Percentiles rank a stretch among this genome's conserved stretches.
phyloP scores from a whole-genome alignment of 2,329 filamentous ascomycete species.

The Fusarium humuli region DNA sequence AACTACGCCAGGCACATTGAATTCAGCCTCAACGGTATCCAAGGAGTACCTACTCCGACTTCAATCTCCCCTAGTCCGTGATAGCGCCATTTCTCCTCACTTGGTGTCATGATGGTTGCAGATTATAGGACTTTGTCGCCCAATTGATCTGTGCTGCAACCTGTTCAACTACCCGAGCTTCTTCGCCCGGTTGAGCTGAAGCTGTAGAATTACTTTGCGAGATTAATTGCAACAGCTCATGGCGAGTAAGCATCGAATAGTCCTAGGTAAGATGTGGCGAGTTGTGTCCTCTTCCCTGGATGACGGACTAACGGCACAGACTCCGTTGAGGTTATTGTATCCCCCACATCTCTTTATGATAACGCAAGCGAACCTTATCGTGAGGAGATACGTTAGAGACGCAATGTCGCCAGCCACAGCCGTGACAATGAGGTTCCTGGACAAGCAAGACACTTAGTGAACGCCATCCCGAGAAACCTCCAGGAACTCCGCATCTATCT shows the following conservation, averaged over 20 bases:
- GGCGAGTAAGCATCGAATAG: neutral
- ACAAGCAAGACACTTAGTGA: conserved; percentile 49
- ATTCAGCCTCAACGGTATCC: conserved; percentile 60
- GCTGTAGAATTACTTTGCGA: neutral
- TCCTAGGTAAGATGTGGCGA: conserved; percentile 44
- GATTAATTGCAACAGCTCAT: conserved; percentile 54
- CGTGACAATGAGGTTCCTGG: conserved; percentile 53
- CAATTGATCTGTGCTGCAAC: conserved; percentile 58
- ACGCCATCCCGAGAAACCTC: conserved; percentile 38
- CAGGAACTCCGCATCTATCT: conserved; percentile 49
- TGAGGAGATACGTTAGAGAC: neutral
- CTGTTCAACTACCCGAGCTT: conserved; percentile 59
- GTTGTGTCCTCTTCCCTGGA: conserved; percentile 40
- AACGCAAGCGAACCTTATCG: conserved; percentile 44
- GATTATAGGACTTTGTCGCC: conserved; percentile 50
- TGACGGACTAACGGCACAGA: conserved; percentile 32
- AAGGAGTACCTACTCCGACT: conserved; percentile 62
- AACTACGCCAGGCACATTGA: conserved; percentile 71
- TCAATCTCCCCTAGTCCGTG: neutral
- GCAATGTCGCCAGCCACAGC: conserved; percentile 47
- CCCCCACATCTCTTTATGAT: conserved; percentile 54
- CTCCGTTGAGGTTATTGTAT: conserved; percentile 56
- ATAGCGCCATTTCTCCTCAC: neutral
- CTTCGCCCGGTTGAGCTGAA: conserved; percentile 61
- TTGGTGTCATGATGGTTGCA: conserved; percentile 49